These are phyloP conservation scores for Boletus barrowsii DNA, from an alignment of 768 basidiomycete species.

Conservation along the genomic window DNA sequence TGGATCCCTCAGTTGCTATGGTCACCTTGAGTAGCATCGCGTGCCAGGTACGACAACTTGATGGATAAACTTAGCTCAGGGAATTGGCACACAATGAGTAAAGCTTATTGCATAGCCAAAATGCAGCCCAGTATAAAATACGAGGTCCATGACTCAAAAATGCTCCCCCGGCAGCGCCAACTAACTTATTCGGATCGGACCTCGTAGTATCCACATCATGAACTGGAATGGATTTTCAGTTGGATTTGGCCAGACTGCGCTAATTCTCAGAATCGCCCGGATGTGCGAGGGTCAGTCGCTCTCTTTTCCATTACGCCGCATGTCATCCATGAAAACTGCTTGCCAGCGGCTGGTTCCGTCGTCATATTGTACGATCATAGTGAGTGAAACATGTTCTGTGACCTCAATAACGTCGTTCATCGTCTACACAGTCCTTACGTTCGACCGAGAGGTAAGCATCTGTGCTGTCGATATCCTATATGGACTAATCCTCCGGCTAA, in stretches of 20 bases:
- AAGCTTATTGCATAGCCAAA: too few relatives aligned
- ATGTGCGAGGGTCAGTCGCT: slow-evolving; percentile 11
- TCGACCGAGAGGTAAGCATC: slow-evolving; percentile 16
- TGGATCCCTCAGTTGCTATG: too few relatives aligned
- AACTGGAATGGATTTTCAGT: neutral
- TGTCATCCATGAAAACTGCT: neutral
- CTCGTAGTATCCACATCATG: neutral
- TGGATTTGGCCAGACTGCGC: neutral
- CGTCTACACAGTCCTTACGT: slow-evolving; percentile 6
- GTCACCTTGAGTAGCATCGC: too few relatives aligned
- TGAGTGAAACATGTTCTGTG: neutral
- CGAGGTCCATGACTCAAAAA: too few relatives aligned
- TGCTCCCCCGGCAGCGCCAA: too few relatives aligned
- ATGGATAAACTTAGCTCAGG: too few relatives aligned
- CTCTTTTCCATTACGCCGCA: too few relatives aligned
- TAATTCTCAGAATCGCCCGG: slow-evolving; percentile 2
- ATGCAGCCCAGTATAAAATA: too few relatives aligned
- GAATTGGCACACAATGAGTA: too few relatives aligned
- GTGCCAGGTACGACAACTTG: too few relatives aligned
- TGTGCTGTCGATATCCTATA: neutral
- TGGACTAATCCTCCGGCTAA: neutral
- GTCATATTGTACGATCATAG: slow-evolving; percentile 22
- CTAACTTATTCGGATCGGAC: too few relatives aligned
- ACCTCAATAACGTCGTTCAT: neutral
- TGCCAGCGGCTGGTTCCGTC: slow-evolving; percentile 5